Conservation (phyloP, 1,139 yeast species). For the Nakaseomyces nivariensis region DNA sequence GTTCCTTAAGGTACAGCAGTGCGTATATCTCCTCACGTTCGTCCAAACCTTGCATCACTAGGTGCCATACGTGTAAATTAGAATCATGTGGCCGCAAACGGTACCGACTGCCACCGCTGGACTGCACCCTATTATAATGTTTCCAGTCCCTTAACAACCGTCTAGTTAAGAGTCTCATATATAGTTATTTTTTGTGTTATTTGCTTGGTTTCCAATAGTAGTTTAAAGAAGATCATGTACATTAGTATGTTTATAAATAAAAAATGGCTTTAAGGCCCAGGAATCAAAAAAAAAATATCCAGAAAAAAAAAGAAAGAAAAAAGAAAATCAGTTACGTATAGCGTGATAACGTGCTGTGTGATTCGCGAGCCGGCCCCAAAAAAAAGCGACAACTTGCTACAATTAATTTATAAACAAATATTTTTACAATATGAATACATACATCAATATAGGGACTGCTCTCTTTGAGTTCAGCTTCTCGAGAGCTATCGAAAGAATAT, state of each 20-base stretch:
- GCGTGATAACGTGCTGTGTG: no score
- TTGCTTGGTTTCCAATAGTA: neutral
- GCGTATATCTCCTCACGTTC: conserved; percentile 18
- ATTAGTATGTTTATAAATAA: neutral
- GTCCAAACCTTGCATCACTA: conserved; percentile 14
- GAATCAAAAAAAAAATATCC: no score
- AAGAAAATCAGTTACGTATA: no score
- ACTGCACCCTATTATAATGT: conserved; percentile 7
- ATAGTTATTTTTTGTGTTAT: neutral
- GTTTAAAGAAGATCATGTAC: no score
- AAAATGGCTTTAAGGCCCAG: no score
- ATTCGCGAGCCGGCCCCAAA: no score
- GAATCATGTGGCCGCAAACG: conserved; percentile 27
- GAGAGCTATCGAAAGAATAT: neutral
- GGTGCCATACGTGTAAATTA: conserved; percentile 26
- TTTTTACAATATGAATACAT: neutral
- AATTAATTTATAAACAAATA: no score
- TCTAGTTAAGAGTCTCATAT: conserved; percentile 15
- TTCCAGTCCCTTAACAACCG: conserved; percentile 28
- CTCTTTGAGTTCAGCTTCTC: neutral
- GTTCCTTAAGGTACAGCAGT: conserved; percentile 14
- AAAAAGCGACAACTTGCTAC: no score
- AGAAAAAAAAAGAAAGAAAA: no score
- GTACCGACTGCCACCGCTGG: conserved; percentile 5
- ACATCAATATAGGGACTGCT: neutral